Conservation (phyloP, 148 eudicot genomes). For the Fagopyrum esculentum region DNA sequence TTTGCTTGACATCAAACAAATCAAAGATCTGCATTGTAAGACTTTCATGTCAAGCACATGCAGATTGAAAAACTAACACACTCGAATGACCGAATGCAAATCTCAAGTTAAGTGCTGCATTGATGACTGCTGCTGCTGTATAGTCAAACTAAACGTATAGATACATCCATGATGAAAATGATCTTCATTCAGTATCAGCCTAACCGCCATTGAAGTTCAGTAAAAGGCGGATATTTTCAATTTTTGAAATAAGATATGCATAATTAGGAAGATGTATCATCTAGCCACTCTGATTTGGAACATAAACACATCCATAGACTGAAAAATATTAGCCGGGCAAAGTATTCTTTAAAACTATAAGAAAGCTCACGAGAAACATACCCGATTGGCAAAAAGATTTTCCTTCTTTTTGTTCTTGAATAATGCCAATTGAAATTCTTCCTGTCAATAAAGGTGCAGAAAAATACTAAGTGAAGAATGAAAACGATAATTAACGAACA, state of each 20-base stretch:
- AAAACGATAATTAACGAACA: not conserved
- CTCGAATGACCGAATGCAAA: not conserved
- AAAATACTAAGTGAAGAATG: not conserved
- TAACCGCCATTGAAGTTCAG: not conserved
- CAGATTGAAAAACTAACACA: not conserved
- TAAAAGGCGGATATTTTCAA: too few species aligned
- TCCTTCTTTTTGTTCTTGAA: constrained; percentile 91
- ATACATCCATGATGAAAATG: not conserved
- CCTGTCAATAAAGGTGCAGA: constrained; percentile 37
- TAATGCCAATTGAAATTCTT: constrained; percentile 85
- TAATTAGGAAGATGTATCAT: not conserved
- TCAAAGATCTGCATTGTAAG: constrained; percentile 65
- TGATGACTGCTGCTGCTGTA: not conserved
- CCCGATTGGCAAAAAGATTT: constrained; percentile 91
- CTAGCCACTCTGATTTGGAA: not conserved
- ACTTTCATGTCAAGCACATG: not conserved
- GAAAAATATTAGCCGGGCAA: too few species aligned
- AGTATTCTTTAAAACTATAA: not conserved
- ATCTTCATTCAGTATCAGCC: not conserved
- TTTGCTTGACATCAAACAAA: constrained; percentile 76
- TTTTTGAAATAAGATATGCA: too few species aligned
- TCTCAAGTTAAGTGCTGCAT: not conserved
- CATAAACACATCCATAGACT: not conserved
- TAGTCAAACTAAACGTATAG: not conserved
- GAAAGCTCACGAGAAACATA: constrained; percentile 17